Base-by-base conservation (phyloP, 1,139 yeast genomes). In the Nakaseomyces delphensis region DNA sequence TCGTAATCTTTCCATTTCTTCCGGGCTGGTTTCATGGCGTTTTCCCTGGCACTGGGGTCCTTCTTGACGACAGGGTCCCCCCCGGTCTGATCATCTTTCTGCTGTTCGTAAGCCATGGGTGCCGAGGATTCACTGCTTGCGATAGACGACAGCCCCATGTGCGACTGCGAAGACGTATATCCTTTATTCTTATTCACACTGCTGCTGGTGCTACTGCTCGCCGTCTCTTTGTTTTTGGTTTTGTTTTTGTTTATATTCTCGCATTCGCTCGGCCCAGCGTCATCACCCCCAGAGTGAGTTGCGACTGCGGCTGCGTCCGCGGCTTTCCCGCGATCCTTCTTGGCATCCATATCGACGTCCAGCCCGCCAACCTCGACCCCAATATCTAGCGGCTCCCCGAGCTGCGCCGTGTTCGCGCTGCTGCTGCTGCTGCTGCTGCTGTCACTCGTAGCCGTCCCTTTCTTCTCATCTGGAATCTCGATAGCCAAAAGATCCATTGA, bases 1-100 rank as follows among this genome's bases (percentile, higher is more conserved):
- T 54, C 57, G 4, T 44, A 38, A 9, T 45, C 46, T 36, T 45
- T 50, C 57, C 57, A 54, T 46, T 53, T 54, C 30, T 50, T 49
- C 27, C 56, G 43, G 11, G 43, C 48, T 11, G 43, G 49, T 41
- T 41, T 48, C 4, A 37, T 31, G 39, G 30, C 2, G 11, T 33
- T n/a, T n/a, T n/a, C 27, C 18, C 20, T 13, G 11, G 4, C 37
- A 11, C 21, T 33, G 9, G 37, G 37, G 13, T 33, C 37, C 11
- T 33, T 33, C 11, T 33, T 33, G 6, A 33, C 37, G 11, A 15
- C 27, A 5, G n/a, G n/a, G n/a, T n/a, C n/a, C n/a, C n/a, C n/a
- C n/a, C n/a, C n/a, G n/a, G n/a, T n/a, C n/a, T n/a, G n/a, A 33
- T 18, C 16, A 20, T 20, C n/a, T 33, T 21, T 14, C n/a, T n/a